Conservation (phyloP, 75 land plant species). For the Pseudotsuga menziesii region DNA sequence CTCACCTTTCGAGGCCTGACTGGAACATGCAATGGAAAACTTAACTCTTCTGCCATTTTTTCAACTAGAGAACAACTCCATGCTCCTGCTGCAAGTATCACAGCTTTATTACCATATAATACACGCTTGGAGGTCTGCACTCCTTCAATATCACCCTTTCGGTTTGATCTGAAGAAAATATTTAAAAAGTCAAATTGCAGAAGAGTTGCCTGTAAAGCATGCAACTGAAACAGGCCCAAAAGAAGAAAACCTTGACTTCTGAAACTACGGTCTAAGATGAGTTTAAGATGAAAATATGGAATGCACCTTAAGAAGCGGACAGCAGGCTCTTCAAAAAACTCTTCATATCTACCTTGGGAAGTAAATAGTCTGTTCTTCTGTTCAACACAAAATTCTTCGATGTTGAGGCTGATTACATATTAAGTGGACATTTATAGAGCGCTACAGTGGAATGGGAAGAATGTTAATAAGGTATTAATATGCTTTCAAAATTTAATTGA, state of each 20-base stretch:
- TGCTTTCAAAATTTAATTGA: not conserved
- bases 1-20: conserved; percentile 87
- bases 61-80: conserved; percentile 78
- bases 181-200: conserved; percentile 5
- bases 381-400: not conserved
- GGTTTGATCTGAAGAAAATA: conserved; percentile 29
- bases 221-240: not conserved
- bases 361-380: conserved; percentile 66
- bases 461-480: not conserved
- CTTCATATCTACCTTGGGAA: conserved; percentile 72
- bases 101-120: conserved; percentile 53
- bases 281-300: too few species aligned
- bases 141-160: conserved; percentile 44
- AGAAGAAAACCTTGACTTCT: not conserved
- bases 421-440: not conserved
- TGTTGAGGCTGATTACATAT: not conserved
- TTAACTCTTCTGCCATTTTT: conserved; percentile 26
- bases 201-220: not conserved
- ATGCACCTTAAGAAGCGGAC: conserved; percentile 52
- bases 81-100: conserved; percentile 88
- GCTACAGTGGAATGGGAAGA: not conserved
- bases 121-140: conserved; percentile 58
- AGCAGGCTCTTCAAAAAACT: conserved; percentile 71
- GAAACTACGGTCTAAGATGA: not conserved
- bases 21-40: conserved; percentile 42